Evolutionary conservation across 495 filamentous ascomycete genomes (phyloP), one percentile per base, ranked within the genome.

Genomic region (Apodospora peruviana): DNA sequence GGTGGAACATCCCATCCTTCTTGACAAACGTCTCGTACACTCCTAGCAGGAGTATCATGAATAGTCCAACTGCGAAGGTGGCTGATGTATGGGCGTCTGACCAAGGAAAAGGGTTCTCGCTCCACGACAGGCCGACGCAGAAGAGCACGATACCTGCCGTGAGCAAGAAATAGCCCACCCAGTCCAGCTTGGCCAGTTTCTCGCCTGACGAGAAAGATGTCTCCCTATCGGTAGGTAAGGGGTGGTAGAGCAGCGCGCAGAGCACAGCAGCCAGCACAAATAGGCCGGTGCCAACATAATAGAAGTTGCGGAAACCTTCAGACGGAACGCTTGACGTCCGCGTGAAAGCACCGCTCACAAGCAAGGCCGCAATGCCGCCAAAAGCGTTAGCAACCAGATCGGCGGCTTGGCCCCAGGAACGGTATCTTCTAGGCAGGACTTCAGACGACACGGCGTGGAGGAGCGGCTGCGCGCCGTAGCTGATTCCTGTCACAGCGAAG

Each of bases 1-100:
- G 64, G 48, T 69, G 60, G 45, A 67, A 58, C 60, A 69, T 59
- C 40, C 66, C 66, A 44, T 67, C 64, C 40, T 55, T 64, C 48
- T 62, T 66, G 48, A 64, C 56, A 16, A 48, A 52, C 5, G 50
- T 49, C 48, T 65, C 62, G 48, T 69, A 66, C 3, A 56, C 43
- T n/a, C 43, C 45, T 0, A 69, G 58, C 3, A 16, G 43, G 1
- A 56, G 10, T 14, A 48, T 5, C 9, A 64, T 20, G 1, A 47
- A 40, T n/a, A 62, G 5, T 20, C 66, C 60, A 45, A 64, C 52
- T 35, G 52, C 44, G 39, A 69, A 66, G 8, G 64, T 51, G 16
- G 60, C 66, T 1, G 56, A 53, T 2, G 61, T 55, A 36, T 62
- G 64, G 11, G 56, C 36, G 32, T 67, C 53, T 7, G 48, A 45